Base-by-base conservation (phyloP, 495 filamentous ascomycete species). In the Xylaria bambusicola region DNA sequence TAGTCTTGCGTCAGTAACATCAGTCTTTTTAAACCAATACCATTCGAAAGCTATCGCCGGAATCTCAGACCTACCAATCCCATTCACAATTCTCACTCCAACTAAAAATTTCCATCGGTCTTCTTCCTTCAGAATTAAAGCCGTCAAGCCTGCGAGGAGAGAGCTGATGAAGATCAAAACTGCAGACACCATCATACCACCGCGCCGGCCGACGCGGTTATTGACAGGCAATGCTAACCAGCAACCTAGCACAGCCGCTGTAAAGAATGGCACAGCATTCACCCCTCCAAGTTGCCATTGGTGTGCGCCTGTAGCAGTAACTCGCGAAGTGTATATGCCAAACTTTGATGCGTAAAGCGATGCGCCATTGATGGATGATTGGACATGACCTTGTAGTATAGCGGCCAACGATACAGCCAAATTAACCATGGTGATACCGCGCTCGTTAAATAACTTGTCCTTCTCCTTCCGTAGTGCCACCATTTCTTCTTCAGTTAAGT, bases 351-450 rank as follows among this genome's bases (percentile, higher is more conserved):
- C 46, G 26, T 61, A 65, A 15, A 68, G 50, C 17, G 66, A 65
- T 4, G 66, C 66, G 8, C 66, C 66, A 40, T 68, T 68, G 45
- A 68, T 68, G 8, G 66, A 68, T 0, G 66, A 68, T 35, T 68
- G 66, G 3, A 68, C 66, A 27, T 65, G 66, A 2, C 66, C 66
- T 44, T 72, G 69, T 2, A 72, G 52, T 20, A 72, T 65, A 24
- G 69, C 69, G 0, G 69, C 67, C 1, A 72, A 63, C 15, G 69
- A 70, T 20, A 72, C 69, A 6, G 69, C 68, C 35, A 72, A 58
- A 35, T 70, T 56, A 29, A 72, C 67, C 17, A 66, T 57, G 20
- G 62, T 52, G 67, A 72, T 72, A 4, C 35, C 49, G n/a, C 50
- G 48, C 26, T 70, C 40, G 13, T 61, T 64, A 31, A 67, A 66